Percentiles rank a stretch among this genome's conserved stretches.
phyloP scores from a whole-genome alignment of 805 yeast species.

The Pichia nakasei region DNA sequence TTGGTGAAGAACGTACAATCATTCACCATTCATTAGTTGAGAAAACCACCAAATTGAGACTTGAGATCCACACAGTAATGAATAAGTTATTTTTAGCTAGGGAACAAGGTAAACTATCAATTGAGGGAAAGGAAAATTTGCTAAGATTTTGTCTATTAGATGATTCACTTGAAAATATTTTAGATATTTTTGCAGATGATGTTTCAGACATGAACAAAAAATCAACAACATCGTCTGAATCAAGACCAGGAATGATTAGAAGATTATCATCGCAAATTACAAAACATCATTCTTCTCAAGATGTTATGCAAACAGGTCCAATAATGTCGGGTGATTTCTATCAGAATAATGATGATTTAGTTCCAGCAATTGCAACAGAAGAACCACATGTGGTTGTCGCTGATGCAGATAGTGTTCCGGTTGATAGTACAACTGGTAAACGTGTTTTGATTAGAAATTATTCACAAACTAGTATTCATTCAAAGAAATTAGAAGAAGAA shows the following conservation, averaged over 20 bases:
- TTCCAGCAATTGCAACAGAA: conserved; percentile 5
- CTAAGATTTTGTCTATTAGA: conserved; percentile 46
- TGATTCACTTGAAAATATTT: conserved; percentile 44
- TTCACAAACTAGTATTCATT: conserved; percentile 58
- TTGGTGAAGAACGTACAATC: conserved; percentile 32
- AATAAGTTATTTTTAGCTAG: conserved; percentile 40
- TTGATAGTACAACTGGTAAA: conserved; percentile 63
- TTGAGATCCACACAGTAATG: conserved; percentile 43
- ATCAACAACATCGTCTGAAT: neutral
- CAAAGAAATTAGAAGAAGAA: conserved; percentile 74
- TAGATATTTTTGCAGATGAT: conserved; percentile 33
- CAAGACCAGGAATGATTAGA: conserved; percentile 22
- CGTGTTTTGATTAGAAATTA: conserved; percentile 58
- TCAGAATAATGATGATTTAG: conserved; percentile 7
- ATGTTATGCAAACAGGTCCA: conserved; percentile 44
- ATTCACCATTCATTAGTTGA: conserved; percentile 43
- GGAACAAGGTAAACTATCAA: conserved; percentile 36
- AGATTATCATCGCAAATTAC: conserved; percentile 26
- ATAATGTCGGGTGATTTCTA: conserved; percentile 36
- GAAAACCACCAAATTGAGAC: conserved; percentile 40
- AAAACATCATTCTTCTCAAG: conserved; percentile 42
- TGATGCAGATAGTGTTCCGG: conserved; percentile 50
- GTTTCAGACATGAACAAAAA: neutral
- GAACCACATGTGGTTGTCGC: conserved; percentile 66
- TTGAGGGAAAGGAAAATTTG: conserved; percentile 48